Evolutionary conservation across 2,329 filamentous ascomycete genomes (phyloP), one percentile per base, ranked within the genome.

Genomic region (Colletotrichum chrysophilum): DNA sequence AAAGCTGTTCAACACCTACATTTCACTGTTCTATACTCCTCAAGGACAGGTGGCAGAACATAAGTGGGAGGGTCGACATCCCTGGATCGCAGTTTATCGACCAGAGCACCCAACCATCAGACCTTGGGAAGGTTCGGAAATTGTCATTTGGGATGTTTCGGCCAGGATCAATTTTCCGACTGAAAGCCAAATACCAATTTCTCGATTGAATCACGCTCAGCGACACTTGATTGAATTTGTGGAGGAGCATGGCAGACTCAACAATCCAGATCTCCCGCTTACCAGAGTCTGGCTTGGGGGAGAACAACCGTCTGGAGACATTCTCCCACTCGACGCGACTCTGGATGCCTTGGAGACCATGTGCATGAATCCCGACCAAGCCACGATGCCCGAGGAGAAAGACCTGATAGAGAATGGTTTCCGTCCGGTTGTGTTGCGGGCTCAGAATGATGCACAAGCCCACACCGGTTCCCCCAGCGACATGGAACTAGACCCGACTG

Each of bases 61-160:
- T 1, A 60, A 71, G 4, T 77, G 78, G 18, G 80, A 78, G 10
- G 71, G 77, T 36, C 85, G 87, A 12, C 86, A 87, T 60, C 88
- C 90, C 1, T 92, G 90, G 90, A 77, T 91, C 38, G 88, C 83
- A 0, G 78, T 90, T 16, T 86, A 87, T 73, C 86, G 90, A 13
- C 86, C 88, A 0, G 78, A 82, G 6, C 81, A 87, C n/a, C 81
- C 84, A 2, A 83, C 87, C 71, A 16, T 10, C 1, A 80, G 70
- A 26, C 77, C 80, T 1, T 87, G 83, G 79, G 77, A 3, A 1
- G 66, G 69, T 3, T 84, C 85, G 4, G 90, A 92, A 77, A 78
- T 92, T 14, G 82, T 92, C 7, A 89, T 92, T 52, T 91, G 90
- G 90, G 91, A 92, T 76, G 72, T 83, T 3, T 77, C 80, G 2